phyloP scores from a whole-genome alignment of 2,329 filamentous ascomycete genomes.

The Cytospora mali region DNA sequence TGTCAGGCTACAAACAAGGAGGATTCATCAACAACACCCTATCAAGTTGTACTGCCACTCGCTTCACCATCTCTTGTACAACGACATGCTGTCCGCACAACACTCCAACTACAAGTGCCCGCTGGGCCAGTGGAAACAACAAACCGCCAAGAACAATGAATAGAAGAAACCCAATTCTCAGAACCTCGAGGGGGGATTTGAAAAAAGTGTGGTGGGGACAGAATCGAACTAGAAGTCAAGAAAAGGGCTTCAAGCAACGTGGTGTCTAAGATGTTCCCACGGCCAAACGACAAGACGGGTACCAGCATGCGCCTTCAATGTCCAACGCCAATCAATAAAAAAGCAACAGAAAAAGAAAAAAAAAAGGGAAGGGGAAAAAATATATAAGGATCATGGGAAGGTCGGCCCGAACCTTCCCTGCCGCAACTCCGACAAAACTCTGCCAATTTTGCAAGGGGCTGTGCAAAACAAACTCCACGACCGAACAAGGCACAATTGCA shows the following conservation, averaged over 20 bases:
- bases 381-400: slow-evolving; percentile 4
- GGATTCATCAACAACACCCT: not conserved
- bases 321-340: slow-evolving; percentile 5
- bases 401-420: slow-evolving; percentile 11
- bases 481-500: slow-evolving; percentile 15
- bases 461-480: slow-evolving; percentile 11
- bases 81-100: slow-evolving; percentile 12
- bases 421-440: slow-evolving; percentile 12
- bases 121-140: not conserved
- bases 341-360: not conserved
- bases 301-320: slow-evolving; percentile 14
- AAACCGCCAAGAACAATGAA: slow-evolving; percentile 7
- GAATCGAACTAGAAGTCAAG: slow-evolving; percentile 11
- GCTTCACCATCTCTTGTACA: slow-evolving; percentile 11
- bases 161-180: not conserved
- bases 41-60: slow-evolving; percentile 2
- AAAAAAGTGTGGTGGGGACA: not conserved
- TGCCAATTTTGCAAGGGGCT: slow-evolving; percentile 4
- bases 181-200: not conserved
- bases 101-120: not conserved
- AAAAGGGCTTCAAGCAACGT: slow-evolving; percentile 14
- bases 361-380: no score
- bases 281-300: slow-evolving; percentile 16
- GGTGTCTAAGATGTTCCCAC: slow-evolving; percentile 21
- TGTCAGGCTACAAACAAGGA: not conserved